Percentiles rank a stretch among this genome's conserved stretches.
Evolutionary conservation across 306 rosid species (phyloP).

Genomic region (Cucurbita ficifolia): DNA sequence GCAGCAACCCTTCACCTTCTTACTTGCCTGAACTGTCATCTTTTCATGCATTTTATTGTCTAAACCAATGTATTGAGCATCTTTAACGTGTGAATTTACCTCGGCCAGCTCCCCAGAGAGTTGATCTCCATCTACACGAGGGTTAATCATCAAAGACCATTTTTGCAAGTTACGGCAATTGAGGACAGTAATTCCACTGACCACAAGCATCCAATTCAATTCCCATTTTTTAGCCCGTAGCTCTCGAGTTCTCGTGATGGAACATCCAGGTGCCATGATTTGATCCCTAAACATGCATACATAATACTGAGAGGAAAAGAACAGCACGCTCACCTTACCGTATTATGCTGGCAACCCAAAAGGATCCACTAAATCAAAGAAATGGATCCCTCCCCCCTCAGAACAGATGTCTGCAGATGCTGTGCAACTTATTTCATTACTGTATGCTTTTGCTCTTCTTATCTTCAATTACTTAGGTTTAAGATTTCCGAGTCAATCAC

Average conservation of each 20-base stretch:
- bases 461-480: not conserved
- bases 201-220: not conserved
- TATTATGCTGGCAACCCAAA: not conserved
- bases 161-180: not conserved
- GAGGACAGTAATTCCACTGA: not conserved
- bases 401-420: constrained; percentile 2
- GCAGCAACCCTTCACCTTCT: not conserved
- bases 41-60: not conserved
- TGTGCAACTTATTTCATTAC: not conserved
- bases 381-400: not conserved
- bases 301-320: not conserved
- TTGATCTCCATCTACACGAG: not conserved
- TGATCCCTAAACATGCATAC: not conserved
- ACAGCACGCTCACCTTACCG: not conserved
- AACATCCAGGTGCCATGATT: not conserved
- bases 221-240: not conserved
- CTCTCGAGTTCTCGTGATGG: not conserved
- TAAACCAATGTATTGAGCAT: constrained; percentile 6
- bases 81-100: constrained; percentile 13
- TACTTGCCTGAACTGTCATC: not conserved
- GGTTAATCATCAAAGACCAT: too few relatives aligned
- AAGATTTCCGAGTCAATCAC: not conserved
- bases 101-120: constrained; percentile 4
- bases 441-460: not conserved
- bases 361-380: not conserved